Conservation (phyloP, 306 rosid genomes). For the Cyamopsis tetragonoloba region DNA sequence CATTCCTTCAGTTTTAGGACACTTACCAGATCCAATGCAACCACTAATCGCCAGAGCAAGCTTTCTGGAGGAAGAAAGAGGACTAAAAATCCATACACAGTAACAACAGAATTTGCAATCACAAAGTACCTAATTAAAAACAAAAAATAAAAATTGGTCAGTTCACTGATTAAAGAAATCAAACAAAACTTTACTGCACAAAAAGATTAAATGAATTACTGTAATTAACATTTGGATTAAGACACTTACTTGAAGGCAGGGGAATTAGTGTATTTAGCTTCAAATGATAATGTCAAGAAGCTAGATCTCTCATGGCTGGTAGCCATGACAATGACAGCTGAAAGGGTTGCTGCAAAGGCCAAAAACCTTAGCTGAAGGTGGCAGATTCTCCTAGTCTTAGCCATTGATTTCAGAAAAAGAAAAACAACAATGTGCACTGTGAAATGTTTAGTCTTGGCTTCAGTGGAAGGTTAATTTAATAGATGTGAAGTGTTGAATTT, state of each 20-base stretch:
- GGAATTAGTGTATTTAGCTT: conserved; percentile 59
- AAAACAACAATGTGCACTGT: not conserved
- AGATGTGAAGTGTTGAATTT: not conserved
- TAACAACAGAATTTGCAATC: conserved; percentile 57
- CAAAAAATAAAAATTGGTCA: conserved; percentile 16
- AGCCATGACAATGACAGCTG: conserved; percentile 68
- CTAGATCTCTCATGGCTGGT: conserved; percentile 57
- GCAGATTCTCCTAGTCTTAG: conserved; percentile 42
- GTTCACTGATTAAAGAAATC: not conserved
- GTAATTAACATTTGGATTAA: not conserved
- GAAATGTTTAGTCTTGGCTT: conserved; percentile 2
- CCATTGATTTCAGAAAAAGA: conserved; percentile 24
- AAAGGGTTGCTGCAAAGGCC: conserved; percentile 66
- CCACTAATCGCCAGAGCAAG: conserved; percentile 69
- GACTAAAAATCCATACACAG: conserved; percentile 67
- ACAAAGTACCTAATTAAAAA: conserved; percentile 56
- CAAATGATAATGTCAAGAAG: conserved; percentile 41
- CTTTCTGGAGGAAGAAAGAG: conserved; percentile 67
- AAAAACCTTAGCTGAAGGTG: conserved; percentile 51
- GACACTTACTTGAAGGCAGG: conserved; percentile 66
- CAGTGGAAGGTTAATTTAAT: conserved; percentile 21
- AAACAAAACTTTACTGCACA: not conserved
- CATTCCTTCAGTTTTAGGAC: not conserved
- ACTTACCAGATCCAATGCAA: conserved; percentile 67
- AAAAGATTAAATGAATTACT: too few species aligned